Evolutionary conservation across 352 stramenopile genomes (phyloP), one percentile per base, ranked within the genome.

Genomic region (Pythium grandisporangium): DNA sequence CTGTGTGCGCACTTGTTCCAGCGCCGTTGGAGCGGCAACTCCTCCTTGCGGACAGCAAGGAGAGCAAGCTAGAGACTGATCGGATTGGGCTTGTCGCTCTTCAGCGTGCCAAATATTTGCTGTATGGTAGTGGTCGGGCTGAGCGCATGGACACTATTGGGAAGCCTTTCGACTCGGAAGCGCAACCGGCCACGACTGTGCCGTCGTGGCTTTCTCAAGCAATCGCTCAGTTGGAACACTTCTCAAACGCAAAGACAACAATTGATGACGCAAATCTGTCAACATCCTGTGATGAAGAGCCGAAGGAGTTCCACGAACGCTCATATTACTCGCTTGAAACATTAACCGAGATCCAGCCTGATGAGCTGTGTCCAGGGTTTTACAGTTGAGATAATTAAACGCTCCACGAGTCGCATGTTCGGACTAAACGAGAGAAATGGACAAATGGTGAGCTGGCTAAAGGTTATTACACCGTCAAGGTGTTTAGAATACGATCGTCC

Each of bases 281-380:
- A n/a, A 23, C 0, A 2, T 2, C 22, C 0, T 51, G 62, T 0
- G 48, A 47, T 1, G 58, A 74, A 2, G 37, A 67, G 6, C 41
- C 62, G 11, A 46, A 57, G 3, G 72, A 86, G 42, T 72, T 80
- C 26, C 61, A 78, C 19, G 66, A 84, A 20, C 58, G 61, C 17
- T 75, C 63, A 37, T 74, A 72, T 41, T 84, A 80, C 38, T 79
- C 69, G 10, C 58, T 82, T 23, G 72, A 84, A 41, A 76, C 63
- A 20, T 40, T 72, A 20, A 78, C 72, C 6, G 30, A 56, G n/a
- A 68, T 78, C 19, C 26, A 46, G 2, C 67, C 72, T 7, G 70
- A 84, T 26, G 59, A 63, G 20, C 45, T 85, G 30, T 85, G 72
- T 38, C 67, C 60, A 7, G 23, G 56, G 13, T 85, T 85, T 37